Conservation (phyloP, 148 eudicot species). For the Camellia sinensis region DNA sequence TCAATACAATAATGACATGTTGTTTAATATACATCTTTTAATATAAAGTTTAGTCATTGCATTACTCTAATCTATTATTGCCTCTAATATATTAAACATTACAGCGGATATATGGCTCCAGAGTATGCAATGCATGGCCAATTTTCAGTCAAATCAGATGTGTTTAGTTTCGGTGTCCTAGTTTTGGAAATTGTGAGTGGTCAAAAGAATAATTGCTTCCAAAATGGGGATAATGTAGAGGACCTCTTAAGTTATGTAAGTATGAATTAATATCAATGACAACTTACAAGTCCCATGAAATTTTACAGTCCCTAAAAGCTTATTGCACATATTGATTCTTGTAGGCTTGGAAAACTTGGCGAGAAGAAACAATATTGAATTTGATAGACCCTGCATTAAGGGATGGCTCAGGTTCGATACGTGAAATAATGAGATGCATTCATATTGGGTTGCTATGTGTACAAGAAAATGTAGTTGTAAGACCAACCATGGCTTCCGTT, state of each 20-base stretch:
- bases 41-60: no score
- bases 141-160: slow-evolving; percentile 39
- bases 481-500: slow-evolving; percentile 42
- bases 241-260: slow-evolving; percentile 41
- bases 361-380: slow-evolving; percentile 25
- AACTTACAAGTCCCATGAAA: not conserved
- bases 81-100: not conserved
- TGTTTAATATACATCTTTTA: no score
- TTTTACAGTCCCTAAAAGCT: not conserved
- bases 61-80: not conserved
- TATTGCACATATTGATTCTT: not conserved
- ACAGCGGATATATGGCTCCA: slow-evolving; percentile 46
- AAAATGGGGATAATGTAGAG: not conserved
- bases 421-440: slow-evolving; percentile 42
- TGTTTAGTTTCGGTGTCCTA: slow-evolving; percentile 43
- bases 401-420: not conserved
- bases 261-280: not conserved
- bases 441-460: slow-evolving; percentile 41
- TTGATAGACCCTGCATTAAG: slow-evolving; percentile 21
- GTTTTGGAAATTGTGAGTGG: slow-evolving; percentile 44
- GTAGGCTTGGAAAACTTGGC: slow-evolving; percentile 51
- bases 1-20: no score
- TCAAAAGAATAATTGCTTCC: slow-evolving; percentile 28
- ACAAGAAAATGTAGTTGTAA: slow-evolving; percentile 29
- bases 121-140: slow-evolving; percentile 38